These are phyloP conservation scores for Saccharomyces pastorianus DNA, from an alignment of 1,139 yeast species.

Conservation along the genomic window DNA sequence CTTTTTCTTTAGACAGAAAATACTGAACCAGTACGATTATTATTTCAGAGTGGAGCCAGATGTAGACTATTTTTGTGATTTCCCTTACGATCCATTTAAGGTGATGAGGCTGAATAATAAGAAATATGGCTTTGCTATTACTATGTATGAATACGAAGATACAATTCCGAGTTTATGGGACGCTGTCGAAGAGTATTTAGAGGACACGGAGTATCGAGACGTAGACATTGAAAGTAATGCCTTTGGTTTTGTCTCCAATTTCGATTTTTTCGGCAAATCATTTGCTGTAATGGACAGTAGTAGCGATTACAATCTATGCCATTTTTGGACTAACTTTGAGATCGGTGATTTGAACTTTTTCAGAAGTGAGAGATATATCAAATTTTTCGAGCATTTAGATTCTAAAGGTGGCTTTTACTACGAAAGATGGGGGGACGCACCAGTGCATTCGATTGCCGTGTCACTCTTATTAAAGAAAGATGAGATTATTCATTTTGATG, in stretches of 20 bases:
- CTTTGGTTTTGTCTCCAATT: slow-evolving; percentile 59
- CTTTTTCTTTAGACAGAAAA: slow-evolving; percentile 63
- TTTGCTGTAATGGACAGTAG: slow-evolving; percentile 31
- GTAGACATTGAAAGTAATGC: slow-evolving; percentile 59
- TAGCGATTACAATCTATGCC: slow-evolving; percentile 71
- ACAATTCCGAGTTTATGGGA: slow-evolving; percentile 84
- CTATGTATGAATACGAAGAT: slow-evolving; percentile 67
- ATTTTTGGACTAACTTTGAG: slow-evolving; percentile 94
- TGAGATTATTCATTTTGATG: slow-evolving; percentile 82
- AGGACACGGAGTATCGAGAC: slow-evolving; percentile 15
- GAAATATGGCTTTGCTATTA: slow-evolving; percentile 78
- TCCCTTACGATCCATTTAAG: slow-evolving; percentile 71
- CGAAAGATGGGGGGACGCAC: slow-evolving; percentile 98
- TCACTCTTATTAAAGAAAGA: slow-evolving; percentile 56
- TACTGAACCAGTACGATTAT: slow-evolving; percentile 62
- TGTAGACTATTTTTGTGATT: slow-evolving; percentile 77
- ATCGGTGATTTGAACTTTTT: slow-evolving; percentile 75
- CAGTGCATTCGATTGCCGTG: slow-evolving; percentile 80
- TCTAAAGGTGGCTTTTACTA: slow-evolving; percentile 76
- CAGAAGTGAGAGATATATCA: slow-evolving; percentile 58
- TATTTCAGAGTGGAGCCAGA: slow-evolving; percentile 94
- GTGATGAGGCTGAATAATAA: slow-evolving; percentile 64
- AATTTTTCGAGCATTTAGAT: slow-evolving; percentile 62
- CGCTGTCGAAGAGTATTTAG: slow-evolving; percentile 36
- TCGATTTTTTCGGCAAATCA: slow-evolving; percentile 34